phyloP scores from a whole-genome alignment of 441 rosid species.

The Croton laevigatus region DNA sequence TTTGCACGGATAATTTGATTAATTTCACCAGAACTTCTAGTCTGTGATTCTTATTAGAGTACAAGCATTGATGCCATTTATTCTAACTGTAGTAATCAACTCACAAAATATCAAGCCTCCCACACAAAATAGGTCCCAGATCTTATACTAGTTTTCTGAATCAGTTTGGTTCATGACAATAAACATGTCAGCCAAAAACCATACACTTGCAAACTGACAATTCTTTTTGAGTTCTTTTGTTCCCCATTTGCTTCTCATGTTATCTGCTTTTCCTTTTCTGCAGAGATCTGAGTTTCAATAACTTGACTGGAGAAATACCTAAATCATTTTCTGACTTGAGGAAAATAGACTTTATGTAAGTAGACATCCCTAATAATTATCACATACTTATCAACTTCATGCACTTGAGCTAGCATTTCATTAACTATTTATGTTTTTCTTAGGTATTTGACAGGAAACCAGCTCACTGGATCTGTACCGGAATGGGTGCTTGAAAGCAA shows the following conservation, averaged over 20 bases:
- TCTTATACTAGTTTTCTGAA: background rate
- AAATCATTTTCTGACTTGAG: slow-evolving; percentile 39
- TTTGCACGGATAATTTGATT: background rate
- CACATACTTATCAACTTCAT: background rate
- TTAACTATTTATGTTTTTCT: slow-evolving; percentile 9
- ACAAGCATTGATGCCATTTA: background rate
- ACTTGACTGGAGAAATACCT: slow-evolving; percentile 69
- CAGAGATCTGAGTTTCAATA: slow-evolving; percentile 88
- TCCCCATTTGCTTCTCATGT: background rate
- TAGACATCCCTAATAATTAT: slow-evolving; percentile 9
- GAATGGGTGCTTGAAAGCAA: slow-evolving; percentile 50
- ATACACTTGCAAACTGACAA: too few species aligned
- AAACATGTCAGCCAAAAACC: background rate
- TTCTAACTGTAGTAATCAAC: background rate
- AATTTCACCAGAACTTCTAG: background rate
- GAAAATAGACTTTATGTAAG: slow-evolving; percentile 80
- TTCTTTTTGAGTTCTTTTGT: background rate
- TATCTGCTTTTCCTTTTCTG: slow-evolving; percentile 23
- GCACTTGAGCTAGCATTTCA: background rate
- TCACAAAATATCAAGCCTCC: background rate
- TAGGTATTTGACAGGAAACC: slow-evolving; percentile 80
- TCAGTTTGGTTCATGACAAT: background rate
- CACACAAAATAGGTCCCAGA: background rate
- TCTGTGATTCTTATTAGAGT: background rate
- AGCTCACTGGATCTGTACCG: slow-evolving; percentile 68